Evolutionary conservation across 2,329 filamentous ascomycete genomes (phyloP).

Genomic region (Grosmannia serpens): DNA sequence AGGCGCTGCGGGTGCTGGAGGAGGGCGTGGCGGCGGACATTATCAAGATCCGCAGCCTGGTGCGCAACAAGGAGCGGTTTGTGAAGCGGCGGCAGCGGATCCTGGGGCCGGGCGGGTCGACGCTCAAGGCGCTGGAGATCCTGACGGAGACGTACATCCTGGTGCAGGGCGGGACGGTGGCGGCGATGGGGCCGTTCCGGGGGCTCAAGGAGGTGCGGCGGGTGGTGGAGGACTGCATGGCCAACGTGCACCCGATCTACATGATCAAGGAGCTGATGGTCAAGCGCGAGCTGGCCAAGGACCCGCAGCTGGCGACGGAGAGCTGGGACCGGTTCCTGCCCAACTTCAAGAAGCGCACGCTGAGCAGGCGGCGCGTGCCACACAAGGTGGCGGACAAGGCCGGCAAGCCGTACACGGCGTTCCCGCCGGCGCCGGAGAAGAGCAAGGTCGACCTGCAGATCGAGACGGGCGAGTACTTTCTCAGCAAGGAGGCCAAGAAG

Average conservation of each 20-base stretch:
- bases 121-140: conserved; percentile 85
- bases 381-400: conserved; percentile 82
- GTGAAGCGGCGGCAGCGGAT: conserved; percentile 91
- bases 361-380: conserved; percentile 73
- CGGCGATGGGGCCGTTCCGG: conserved; percentile 84
- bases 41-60: conserved; percentile 85
- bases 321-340: conserved; percentile 95
- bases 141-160: conserved; percentile 87
- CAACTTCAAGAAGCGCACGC: conserved; percentile 89
- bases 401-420: conserved; percentile 93
- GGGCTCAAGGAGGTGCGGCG: conserved; percentile 85
- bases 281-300: conserved; percentile 68
- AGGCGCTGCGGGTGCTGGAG: conserved; percentile 88
- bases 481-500: conserved; percentile 87
- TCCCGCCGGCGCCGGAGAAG: conserved; percentile 94
- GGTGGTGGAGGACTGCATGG: conserved; percentile 91
- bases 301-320: conserved; percentile 71
- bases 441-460: conserved; percentile 98
- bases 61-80: conserved; percentile 89
- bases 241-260: conserved; percentile 94
- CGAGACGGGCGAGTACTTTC: conserved; percentile 93
- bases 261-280: conserved; percentile 66
- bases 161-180: conserved; percentile 91
- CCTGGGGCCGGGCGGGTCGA: conserved; percentile 80
- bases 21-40: conserved; percentile 74